Evolutionary conservation across 257 asterid genomes (phyloP).

Genomic region (Solanum okadae): DNA sequence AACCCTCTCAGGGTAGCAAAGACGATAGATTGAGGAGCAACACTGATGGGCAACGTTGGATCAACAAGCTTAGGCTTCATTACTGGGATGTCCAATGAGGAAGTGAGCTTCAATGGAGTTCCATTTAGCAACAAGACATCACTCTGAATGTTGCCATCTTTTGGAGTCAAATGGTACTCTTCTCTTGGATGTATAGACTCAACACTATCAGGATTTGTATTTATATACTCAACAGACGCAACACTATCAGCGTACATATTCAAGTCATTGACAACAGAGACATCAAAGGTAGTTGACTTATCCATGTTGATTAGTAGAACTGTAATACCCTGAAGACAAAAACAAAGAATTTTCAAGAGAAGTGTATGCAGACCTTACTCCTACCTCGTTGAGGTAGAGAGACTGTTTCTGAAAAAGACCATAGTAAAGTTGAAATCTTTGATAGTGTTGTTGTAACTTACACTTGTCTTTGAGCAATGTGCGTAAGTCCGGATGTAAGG

Average conservation of each 20-base stretch:
- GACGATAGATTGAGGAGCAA: constrained; percentile 54
- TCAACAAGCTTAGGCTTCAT: constrained; percentile 42
- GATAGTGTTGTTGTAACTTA: constrained; percentile 13
- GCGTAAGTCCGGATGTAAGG: constrained; percentile 56
- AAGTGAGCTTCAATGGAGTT: constrained; percentile 51
- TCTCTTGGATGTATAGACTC: constrained; percentile 23
- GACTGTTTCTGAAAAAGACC: not conserved
- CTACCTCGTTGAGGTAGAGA: not conserved
- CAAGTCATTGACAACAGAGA: constrained; percentile 21
- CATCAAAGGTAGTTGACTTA: constrained; percentile 45
- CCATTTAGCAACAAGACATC: constrained; percentile 59
- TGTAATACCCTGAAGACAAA: constrained; percentile 33
- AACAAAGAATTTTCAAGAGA: too few species aligned
- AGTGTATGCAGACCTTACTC: not conserved
- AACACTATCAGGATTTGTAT: not conserved
- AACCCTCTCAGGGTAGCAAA: constrained; percentile 47
- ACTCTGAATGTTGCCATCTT: constrained; percentile 57
- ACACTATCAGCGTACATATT: constrained; percentile 1
- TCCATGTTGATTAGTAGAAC: constrained; percentile 68
- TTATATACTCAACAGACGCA: not conserved
- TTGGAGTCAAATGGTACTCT: constrained; percentile 73
- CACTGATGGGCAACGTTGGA: constrained; percentile 26
- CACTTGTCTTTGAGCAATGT: constrained; percentile 60
- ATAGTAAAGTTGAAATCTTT: not conserved
- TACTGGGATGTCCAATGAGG: constrained; percentile 38